These are phyloP conservation scores for Monosporascus sp. DNA, from an alignment of 2,329 filamentous ascomycete species.

Conservation along the genomic window DNA sequence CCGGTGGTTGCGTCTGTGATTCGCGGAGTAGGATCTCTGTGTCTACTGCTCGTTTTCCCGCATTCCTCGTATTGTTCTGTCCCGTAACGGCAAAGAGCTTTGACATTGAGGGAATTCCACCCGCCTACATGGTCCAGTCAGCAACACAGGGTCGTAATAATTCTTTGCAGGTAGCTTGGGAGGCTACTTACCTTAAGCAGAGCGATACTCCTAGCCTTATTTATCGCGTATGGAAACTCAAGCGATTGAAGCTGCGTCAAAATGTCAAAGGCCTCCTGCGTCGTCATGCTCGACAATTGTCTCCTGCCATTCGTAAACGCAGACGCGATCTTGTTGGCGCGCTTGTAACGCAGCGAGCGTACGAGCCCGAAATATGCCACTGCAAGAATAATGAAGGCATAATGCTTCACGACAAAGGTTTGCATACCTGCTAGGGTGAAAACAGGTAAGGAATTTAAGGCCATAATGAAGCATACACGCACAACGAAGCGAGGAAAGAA, in stretches of 20 bases:
- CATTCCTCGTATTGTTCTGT: conserved; percentile 6
- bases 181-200: neutral
- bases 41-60: conserved; percentile 16
- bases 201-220: neutral
- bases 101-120: neutral
- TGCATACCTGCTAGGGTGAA: too few species aligned
- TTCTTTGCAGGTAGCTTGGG: neutral
- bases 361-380: neutral
- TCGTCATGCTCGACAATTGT: neutral
- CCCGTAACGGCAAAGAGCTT: conserved; percentile 2
- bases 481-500: too few species aligned
- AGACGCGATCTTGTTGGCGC: neutral
- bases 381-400: too few species aligned
- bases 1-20: conserved; percentile 11
- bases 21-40: conserved; percentile 21
- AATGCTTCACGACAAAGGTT: too few species aligned
- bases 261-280: neutral
- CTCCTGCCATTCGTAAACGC: neutral
- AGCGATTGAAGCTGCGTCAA: neutral
- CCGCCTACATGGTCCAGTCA: neutral
- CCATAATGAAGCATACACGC: too few species aligned
- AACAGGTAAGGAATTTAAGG: too few species aligned
- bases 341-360: neutral
- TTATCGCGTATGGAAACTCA: neutral
- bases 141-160: neutral